Conservation (phyloP, 2,329 filamentous ascomycete species). For the Exophiala aquamarina region DNA sequence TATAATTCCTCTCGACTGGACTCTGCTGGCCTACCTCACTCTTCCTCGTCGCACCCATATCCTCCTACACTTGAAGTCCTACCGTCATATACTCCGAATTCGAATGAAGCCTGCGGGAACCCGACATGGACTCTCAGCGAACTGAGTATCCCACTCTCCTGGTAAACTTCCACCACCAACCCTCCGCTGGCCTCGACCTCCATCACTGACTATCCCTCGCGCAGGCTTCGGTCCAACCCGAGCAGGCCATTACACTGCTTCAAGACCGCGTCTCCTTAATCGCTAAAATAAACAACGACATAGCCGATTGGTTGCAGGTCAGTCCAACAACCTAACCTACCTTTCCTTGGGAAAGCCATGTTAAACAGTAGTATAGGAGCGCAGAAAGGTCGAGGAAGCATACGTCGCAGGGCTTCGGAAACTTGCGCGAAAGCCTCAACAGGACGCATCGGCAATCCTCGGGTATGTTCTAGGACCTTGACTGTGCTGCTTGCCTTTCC, state of each 20-base stretch:
- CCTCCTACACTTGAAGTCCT: too few relatives aligned
- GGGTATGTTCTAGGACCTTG: slow-evolving; percentile 61
- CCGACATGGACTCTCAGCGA: slow-evolving; percentile 37
- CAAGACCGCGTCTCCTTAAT: slow-evolving; percentile 88
- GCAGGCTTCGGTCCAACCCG: slow-evolving; percentile 77
- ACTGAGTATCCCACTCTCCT: slow-evolving; percentile 92
- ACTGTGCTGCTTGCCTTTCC: neutral
- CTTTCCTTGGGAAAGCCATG: slow-evolving; percentile 3
- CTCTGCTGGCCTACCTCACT: too few relatives aligned
- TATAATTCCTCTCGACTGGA: too few relatives aligned
- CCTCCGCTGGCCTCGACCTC: slow-evolving; percentile 17
- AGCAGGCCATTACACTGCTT: slow-evolving; percentile 76
- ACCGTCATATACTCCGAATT: too few relatives aligned
- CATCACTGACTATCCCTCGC: slow-evolving; percentile 15
- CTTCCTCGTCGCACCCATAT: too few relatives aligned
- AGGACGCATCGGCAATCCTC: slow-evolving; percentile 75
- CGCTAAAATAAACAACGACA: slow-evolving; percentile 79
- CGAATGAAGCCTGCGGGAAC: slow-evolving; percentile 8
- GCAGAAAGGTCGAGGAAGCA: slow-evolving; percentile 84
- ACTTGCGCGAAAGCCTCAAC: slow-evolving; percentile 71
- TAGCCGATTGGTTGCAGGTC: slow-evolving; percentile 97
- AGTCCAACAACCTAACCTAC: slow-evolving; percentile 23
- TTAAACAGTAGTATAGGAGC: slow-evolving; percentile 64
- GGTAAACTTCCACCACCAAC: slow-evolving; percentile 59
- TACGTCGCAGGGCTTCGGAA: slow-evolving; percentile 82